A percentile compares a stretch with the other conserved stretches of the same genome.
These are phyloP conservation scores for Whalleya microplaca DNA, from an alignment of 2,329 filamentous ascomycete species.

Conservation along the genomic window DNA sequence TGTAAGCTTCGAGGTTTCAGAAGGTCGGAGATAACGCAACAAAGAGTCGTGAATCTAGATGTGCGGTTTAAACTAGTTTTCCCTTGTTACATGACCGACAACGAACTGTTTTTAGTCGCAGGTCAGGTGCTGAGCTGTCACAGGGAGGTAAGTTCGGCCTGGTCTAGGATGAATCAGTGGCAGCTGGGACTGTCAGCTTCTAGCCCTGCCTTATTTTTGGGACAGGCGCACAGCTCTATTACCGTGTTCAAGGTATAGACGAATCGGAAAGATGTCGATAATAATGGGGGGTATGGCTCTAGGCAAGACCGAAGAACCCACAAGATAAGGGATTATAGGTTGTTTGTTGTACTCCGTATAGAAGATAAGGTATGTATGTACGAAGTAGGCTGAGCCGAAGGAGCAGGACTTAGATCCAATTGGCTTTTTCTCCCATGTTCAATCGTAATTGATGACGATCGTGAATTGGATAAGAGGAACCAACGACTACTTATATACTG, in stretches of 20 bases:
- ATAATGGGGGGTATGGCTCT: slow-evolving; percentile 9
- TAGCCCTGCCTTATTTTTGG: background rate
- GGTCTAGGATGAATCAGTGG: background rate
- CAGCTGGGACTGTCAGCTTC: background rate
- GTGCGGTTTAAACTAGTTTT: background rate
- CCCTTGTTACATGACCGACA: background rate
- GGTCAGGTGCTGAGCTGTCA: background rate
- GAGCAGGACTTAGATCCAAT: slow-evolving; percentile 14
- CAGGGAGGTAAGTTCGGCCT: background rate
- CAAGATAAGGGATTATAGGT: slow-evolving; percentile 14
- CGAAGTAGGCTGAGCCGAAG: slow-evolving; percentile 5
- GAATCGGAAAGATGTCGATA: slow-evolving; percentile 2
- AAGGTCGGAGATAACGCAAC: slow-evolving; percentile 10
- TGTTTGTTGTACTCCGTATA: background rate
- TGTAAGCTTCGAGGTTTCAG: slow-evolving; percentile 1
- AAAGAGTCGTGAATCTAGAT: slow-evolving; percentile 9
- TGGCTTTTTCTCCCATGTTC: slow-evolving; percentile 17
- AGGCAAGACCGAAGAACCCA: slow-evolving; percentile 18
- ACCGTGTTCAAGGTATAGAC: slow-evolving; percentile 14
- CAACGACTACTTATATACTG: slow-evolving; percentile 21
- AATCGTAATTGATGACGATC: slow-evolving; percentile 22
- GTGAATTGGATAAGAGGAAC: slow-evolving; percentile 22
- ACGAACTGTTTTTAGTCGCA: background rate
- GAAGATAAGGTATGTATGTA: background rate
- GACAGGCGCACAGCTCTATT: slow-evolving; percentile 15